Conservation (phyloP, 768 basidiomycete species). For the Trametes coccinea region DNA sequence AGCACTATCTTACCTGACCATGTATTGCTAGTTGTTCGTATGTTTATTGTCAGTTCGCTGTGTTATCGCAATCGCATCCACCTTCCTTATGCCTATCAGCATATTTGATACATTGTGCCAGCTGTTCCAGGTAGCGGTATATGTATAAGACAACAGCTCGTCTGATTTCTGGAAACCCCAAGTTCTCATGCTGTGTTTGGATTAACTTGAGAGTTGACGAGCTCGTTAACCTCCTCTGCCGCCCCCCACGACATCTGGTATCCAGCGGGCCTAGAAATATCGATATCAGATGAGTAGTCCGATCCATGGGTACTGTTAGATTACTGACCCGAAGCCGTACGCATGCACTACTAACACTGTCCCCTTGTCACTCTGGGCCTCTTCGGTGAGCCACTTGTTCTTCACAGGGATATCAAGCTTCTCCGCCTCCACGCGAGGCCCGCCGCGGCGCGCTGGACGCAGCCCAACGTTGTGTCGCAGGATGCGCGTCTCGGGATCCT, state of each 20-base stretch:
- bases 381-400: conserved; percentile 24
- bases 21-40: conserved; percentile 20
- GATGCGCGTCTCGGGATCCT: conserved; percentile 41
- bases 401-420: conserved; percentile 38
- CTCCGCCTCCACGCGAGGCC: conserved; percentile 57
- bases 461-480: conserved; percentile 58
- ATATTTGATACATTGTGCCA: neutral
- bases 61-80: conserved; percentile 16
- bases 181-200: neutral
- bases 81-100: neutral
- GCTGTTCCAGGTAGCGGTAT: neutral
- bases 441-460: conserved; percentile 55
- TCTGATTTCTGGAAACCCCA: neutral
- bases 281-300: neutral
- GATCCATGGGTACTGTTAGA: neutral
- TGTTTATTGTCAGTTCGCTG: conserved; percentile 17
- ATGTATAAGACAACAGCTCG: neutral
- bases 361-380: conserved; percentile 27
- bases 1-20: conserved; percentile 13
- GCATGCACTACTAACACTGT: conserved; percentile 50
- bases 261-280: conserved; percentile 26
- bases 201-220: conserved; percentile 22
- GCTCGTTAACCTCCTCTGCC: conserved; percentile 25
- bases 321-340: conserved; percentile 57
- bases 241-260: conserved; percentile 34